A percentile compares a stretch with the other conserved stretches of the same genome.
Conservation (phyloP, 495 filamentous ascomycete species). For the Penicillium diatomitis region DNA sequence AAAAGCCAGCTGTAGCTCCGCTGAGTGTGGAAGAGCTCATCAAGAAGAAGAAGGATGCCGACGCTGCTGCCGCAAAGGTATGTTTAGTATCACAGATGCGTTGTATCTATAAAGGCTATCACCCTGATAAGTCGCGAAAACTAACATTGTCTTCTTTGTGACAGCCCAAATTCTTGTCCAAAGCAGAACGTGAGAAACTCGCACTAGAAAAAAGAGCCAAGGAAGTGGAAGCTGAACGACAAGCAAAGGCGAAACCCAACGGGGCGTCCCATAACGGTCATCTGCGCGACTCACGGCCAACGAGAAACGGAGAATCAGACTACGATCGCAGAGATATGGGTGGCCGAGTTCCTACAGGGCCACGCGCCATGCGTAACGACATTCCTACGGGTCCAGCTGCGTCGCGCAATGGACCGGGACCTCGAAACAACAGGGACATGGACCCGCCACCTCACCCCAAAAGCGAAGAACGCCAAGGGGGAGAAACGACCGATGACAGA, state of each 20-base stretch:
- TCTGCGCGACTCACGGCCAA: neutral
- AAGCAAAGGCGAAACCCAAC: slow-evolving; percentile 24
- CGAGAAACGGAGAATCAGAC: neutral
- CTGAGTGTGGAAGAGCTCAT: slow-evolving; percentile 71
- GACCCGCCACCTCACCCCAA: slow-evolving; percentile 41
- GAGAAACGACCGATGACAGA: slow-evolving; percentile 46
- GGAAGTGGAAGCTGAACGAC: slow-evolving; percentile 65
- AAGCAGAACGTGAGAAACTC: slow-evolving; percentile 77
- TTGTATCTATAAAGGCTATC: neutral
- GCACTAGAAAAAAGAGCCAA: slow-evolving; percentile 78
- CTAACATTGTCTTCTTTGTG: neutral
- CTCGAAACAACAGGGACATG: slow-evolving; percentile 44
- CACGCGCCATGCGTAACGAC: slow-evolving; percentile 60
- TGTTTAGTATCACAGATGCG: slow-evolving; percentile 3
- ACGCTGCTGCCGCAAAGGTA: slow-evolving; percentile 69
- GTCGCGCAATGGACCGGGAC: slow-evolving; percentile 37
- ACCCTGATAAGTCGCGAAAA: neutral
- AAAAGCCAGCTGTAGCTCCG: slow-evolving; percentile 36
- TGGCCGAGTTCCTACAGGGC: slow-evolving; percentile 59
- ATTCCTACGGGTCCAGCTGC: slow-evolving; percentile 44
- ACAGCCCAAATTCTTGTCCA: slow-evolving; percentile 86
- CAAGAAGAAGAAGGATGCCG: slow-evolving; percentile 67
- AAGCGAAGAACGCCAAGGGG: slow-evolving; percentile 23
- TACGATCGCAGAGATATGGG: slow-evolving; percentile 5
- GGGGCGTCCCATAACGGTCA: neutral